Percentiles rank a stretch among this genome's conserved stretches.
Conservation (phyloP, 2,329 filamentous ascomycete genomes). For the Alternaria ventricosa region DNA sequence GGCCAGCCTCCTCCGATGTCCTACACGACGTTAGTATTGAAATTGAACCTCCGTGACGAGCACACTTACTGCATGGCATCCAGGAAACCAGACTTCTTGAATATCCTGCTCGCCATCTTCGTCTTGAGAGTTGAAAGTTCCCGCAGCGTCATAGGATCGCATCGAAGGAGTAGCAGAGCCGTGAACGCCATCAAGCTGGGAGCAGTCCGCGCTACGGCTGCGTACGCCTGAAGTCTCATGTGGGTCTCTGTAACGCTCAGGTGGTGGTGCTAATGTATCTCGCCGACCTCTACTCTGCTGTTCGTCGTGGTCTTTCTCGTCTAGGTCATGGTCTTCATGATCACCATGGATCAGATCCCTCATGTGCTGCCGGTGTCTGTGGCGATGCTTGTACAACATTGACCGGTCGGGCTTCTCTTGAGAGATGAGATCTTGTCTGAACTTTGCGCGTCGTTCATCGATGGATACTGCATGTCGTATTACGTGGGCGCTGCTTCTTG, state of each 20-base stretch:
- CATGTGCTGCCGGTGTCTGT: slow-evolving; percentile 27
- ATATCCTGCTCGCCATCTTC: slow-evolving; percentile 70
- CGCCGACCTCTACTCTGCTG: slow-evolving; percentile 24
- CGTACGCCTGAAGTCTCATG: slow-evolving; percentile 46
- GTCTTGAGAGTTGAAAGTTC: slow-evolving; percentile 32
- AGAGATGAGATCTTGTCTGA: slow-evolving; percentile 71
- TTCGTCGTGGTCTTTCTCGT: slow-evolving; percentile 16
- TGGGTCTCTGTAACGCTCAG: slow-evolving; percentile 37
- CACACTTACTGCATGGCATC: slow-evolving; percentile 67
- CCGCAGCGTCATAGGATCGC: slow-evolving; percentile 36
- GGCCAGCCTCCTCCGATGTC: slow-evolving; percentile 82
- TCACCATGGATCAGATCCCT: slow-evolving; percentile 17
- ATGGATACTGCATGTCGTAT: slow-evolving; percentile 75
- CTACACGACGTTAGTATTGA: slow-evolving; percentile 22
- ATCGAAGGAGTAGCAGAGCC: slow-evolving; percentile 37
- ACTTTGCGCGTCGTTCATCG: slow-evolving; percentile 74
- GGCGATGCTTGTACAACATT: slow-evolving; percentile 37
- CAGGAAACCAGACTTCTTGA: slow-evolving; percentile 81
- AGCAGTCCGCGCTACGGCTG: slow-evolving; percentile 39
- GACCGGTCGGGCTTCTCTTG: slow-evolving; percentile 46
- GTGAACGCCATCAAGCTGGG: slow-evolving; percentile 16
- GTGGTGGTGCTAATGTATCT: slow-evolving; percentile 37
- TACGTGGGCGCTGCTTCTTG: slow-evolving; percentile 61
- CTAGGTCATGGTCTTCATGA: slow-evolving; percentile 14
- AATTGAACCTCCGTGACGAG: not conserved